phyloP scores from a whole-genome alignment of 176 grass and related monocot species.

The Microstegium vimineum region DNA sequence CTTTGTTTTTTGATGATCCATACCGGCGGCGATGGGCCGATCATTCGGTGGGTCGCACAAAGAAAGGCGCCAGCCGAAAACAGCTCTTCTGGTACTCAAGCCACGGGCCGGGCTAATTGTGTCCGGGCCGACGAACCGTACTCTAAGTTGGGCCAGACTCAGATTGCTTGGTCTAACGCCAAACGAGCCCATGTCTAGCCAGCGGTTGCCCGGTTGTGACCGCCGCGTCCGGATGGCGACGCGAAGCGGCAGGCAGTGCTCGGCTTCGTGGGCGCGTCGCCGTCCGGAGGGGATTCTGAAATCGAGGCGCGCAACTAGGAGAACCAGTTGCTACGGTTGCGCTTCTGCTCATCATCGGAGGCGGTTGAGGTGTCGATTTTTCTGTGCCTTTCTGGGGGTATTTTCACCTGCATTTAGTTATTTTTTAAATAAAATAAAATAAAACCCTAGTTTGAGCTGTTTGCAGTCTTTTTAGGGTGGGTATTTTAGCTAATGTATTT shows the following conservation, averaged over 20 bases:
- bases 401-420: not conserved
- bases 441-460: not conserved
- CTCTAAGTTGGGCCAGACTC: not conserved
- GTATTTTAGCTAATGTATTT: not conserved
- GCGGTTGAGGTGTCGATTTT: not conserved
- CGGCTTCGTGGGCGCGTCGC: not conserved
- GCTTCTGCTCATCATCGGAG: not conserved
- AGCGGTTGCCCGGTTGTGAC: not conserved
- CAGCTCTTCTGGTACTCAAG: not conserved
- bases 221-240: not conserved
- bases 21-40: not conserved
- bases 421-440: not conserved
- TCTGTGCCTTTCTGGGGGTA: not conserved
- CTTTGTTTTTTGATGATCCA: not conserved
- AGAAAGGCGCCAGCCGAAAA: not conserved
- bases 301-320: not conserved
- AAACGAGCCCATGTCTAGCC: not conserved
- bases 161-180: not conserved
- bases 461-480: not conserved
- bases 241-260: not conserved
- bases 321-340: not conserved
- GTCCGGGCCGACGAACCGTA: not conserved
- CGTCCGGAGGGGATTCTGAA: not conserved
- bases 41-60: not conserved
- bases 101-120: not conserved